Conservation (phyloP, 2,329 filamentous ascomycete species). For the Rhynchosporium agropyri region DNA sequence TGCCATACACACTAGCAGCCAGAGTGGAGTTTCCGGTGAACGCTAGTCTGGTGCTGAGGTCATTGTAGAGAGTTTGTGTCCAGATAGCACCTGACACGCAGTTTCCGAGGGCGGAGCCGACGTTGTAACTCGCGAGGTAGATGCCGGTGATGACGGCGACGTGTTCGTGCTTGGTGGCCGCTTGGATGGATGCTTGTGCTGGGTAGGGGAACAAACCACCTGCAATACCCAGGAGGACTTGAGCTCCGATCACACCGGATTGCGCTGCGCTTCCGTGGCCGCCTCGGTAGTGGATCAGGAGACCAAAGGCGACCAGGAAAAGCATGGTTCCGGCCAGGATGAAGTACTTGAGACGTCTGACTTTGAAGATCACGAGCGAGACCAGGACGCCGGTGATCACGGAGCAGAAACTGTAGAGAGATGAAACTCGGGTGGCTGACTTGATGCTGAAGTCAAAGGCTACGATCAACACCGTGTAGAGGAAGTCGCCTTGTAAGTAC, state of each 20-base stretch:
- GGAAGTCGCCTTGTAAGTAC: slow-evolving; percentile 12
- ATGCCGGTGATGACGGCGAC: slow-evolving; percentile 66
- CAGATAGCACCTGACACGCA: slow-evolving; percentile 66
- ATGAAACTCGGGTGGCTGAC: slow-evolving; percentile 8
- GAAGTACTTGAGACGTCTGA: slow-evolving; percentile 15
- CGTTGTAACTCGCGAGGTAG: slow-evolving; percentile 63
- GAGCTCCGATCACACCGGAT: slow-evolving; percentile 14
- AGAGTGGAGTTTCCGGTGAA: slow-evolving; percentile 44
- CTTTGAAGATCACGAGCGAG: slow-evolving; percentile 13
- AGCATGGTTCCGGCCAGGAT: slow-evolving; percentile 11
- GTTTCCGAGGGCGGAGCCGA: slow-evolving; percentile 61
- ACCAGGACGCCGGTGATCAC: slow-evolving; percentile 14
- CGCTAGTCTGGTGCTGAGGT: slow-evolving; percentile 55
- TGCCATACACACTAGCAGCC: slow-evolving; percentile 41
- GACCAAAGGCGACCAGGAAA: slow-evolving; percentile 12
- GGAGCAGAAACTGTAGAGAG: slow-evolving; percentile 15
- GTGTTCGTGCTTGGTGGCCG: slow-evolving; percentile 55
- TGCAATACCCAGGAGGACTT: slow-evolving; percentile 14
- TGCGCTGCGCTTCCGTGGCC: slow-evolving; percentile 3
- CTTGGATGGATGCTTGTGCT: slow-evolving; percentile 54
- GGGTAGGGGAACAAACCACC: slow-evolving; percentile 60
- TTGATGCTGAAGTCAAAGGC: slow-evolving; percentile 17
- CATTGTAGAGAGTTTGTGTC: slow-evolving; percentile 55
- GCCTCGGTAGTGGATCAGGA: slow-evolving; percentile 12
- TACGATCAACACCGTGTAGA: slow-evolving; percentile 11